Conservation (phyloP, 2,329 filamentous ascomycete species). For the Sclerotinia trifoliorum region DNA sequence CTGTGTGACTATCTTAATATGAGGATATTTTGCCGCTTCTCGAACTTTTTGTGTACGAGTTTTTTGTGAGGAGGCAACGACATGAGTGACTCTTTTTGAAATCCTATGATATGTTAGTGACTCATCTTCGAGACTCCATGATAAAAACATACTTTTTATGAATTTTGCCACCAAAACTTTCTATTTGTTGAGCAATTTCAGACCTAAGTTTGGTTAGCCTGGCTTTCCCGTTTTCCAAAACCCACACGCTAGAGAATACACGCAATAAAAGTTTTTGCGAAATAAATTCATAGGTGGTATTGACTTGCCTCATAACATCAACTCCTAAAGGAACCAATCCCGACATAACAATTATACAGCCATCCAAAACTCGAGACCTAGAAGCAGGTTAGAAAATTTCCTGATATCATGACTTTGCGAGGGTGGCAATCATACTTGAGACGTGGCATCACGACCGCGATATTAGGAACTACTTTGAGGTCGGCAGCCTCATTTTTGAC, state of each 20-base stretch:
- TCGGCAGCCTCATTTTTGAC: constrained; percentile 46
- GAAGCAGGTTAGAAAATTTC: constrained; percentile 28
- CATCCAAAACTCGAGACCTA: constrained; percentile 63
- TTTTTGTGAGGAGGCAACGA: constrained; percentile 67
- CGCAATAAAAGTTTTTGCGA: constrained; percentile 24
- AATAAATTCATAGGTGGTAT: constrained; percentile 5
- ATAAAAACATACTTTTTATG: constrained; percentile 41
- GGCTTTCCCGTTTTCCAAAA: neutral
- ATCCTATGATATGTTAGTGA: constrained; percentile 45
- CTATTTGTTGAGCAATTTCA: constrained; percentile 84
- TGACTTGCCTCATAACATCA: constrained; percentile 60
- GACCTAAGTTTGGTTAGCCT: constrained; percentile 49
- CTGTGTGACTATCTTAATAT: constrained; percentile 87
- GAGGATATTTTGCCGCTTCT: constrained; percentile 73
- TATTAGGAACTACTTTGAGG: constrained; percentile 71
- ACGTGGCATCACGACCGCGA: constrained; percentile 77
- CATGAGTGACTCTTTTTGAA: constrained; percentile 65
- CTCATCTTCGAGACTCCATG: neutral
- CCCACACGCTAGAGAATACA: constrained; percentile 24
- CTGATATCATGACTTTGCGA: neutral
- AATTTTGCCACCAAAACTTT: constrained; percentile 75
- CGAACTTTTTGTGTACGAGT: constrained; percentile 89
- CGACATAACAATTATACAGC: constrained; percentile 79
- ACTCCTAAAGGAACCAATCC: constrained; percentile 83
- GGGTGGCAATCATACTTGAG: constrained; percentile 60